Conservation (phyloP, 2,329 filamentous ascomycete species). For the Arthrobotrys pseudoclavata region DNA sequence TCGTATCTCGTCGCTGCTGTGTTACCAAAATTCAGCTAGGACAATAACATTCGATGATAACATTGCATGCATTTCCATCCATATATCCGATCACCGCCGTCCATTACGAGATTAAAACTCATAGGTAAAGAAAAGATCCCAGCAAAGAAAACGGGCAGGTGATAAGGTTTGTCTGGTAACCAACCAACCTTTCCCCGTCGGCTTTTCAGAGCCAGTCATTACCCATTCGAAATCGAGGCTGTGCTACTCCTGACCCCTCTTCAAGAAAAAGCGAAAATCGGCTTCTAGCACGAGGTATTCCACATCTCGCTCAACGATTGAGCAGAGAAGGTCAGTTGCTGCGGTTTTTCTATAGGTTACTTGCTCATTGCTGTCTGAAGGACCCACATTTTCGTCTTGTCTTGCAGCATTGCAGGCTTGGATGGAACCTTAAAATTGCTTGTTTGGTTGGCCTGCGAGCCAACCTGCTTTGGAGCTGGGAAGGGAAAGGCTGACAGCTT, state of each 20-base stretch:
- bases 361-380: slow-evolving; percentile 40
- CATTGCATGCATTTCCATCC: slow-evolving; percentile 7
- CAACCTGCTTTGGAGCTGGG: slow-evolving; percentile 4
- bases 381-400: slow-evolving; percentile 19
- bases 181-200: background rate
- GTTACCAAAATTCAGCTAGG: slow-evolving; percentile 14
- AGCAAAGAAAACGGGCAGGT: slow-evolving; percentile 34
- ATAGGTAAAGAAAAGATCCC: background rate
- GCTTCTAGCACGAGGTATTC: background rate
- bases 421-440: slow-evolving; percentile 30
- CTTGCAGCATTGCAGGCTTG: slow-evolving; percentile 20
- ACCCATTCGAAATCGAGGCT: slow-evolving; percentile 42
- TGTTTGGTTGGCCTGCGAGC: slow-evolving; percentile 27
- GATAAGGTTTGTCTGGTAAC: slow-evolving; percentile 36
- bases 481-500: slow-evolving; percentile 22
- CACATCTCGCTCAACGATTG: background rate
- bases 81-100: slow-evolving; percentile 7
- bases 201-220: background rate
- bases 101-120: slow-evolving; percentile 38
- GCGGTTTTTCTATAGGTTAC: slow-evolving; percentile 11
- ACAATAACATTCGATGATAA: slow-evolving; percentile 6
- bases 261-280: background rate
- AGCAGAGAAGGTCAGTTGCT: background rate
- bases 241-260: slow-evolving; percentile 32
- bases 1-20: slow-evolving; percentile 13